Evolutionary conservation across 768 basidiomycete genomes (phyloP).

Genomic region (Mycena alexandri): DNA sequence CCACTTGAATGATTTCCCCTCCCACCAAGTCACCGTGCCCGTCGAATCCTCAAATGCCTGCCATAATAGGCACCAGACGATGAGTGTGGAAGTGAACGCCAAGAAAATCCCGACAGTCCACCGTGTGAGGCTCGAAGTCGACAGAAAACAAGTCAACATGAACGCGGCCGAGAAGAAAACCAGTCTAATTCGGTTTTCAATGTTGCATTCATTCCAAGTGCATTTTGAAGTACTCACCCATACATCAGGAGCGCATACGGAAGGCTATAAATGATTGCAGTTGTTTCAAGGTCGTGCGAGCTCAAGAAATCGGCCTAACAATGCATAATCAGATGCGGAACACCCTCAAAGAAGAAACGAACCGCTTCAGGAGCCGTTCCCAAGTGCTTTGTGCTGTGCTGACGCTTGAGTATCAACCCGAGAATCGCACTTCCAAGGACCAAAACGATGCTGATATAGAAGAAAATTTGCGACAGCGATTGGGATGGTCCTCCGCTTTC

Average conservation of each 20-base stretch:
- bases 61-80: constrained; percentile 46
- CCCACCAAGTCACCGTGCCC: background rate
- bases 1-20: background rate
- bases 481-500: constrained; percentile 32
- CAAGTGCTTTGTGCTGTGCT: constrained; percentile 51
- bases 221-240: constrained; percentile 44
- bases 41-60: constrained; percentile 6
- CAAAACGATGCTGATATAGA: constrained; percentile 58
- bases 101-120: constrained; percentile 43
- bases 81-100: constrained; percentile 35
- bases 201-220: background rate
- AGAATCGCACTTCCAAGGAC: constrained; percentile 59
- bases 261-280: constrained; percentile 56
- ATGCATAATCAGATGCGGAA: background rate
- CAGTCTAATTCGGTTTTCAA: constrained; percentile 42
- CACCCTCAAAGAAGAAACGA: constrained; percentile 23
- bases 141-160: constrained; percentile 45
- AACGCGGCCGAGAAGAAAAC: constrained; percentile 51
- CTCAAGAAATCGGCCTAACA: constrained; percentile 43
- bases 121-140: constrained; percentile 42
- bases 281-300: constrained; percentile 44
- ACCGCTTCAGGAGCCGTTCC: constrained; percentile 52
- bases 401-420: constrained; percentile 57
- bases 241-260: constrained; percentile 57
- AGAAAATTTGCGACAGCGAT: constrained; percentile 52